phyloP scores from a whole-genome alignment of 805 yeast genomes.

The Hyphopichia homilentoma region DNA sequence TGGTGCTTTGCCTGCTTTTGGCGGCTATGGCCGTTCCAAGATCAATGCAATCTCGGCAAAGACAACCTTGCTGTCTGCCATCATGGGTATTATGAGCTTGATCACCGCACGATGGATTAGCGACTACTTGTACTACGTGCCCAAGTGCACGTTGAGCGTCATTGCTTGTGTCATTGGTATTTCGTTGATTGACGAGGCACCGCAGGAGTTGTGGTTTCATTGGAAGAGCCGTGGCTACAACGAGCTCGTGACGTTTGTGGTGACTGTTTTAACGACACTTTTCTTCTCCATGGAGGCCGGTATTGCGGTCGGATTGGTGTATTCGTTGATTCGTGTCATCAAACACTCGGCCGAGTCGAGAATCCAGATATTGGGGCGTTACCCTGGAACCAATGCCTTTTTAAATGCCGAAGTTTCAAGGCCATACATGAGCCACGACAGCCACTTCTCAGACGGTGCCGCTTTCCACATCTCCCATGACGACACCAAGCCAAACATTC shows the following conservation, averaged over 20 bases:
- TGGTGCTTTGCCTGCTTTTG: conserved; percentile 83
- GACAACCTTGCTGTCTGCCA: conserved; percentile 78
- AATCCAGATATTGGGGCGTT: conserved; percentile 43
- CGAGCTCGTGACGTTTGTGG: conserved; percentile 54
- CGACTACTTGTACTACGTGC: conserved; percentile 65
- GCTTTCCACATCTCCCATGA: background rate
- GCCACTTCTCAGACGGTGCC: background rate
- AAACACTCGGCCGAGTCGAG: conserved; percentile 39
- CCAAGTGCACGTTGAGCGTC: conserved; percentile 75
- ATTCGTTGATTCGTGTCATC: conserved; percentile 70
- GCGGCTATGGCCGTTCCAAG: conserved; percentile 93
- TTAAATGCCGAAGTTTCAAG: conserved; percentile 41
- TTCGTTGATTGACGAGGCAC: conserved; percentile 73
- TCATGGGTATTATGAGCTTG: conserved; percentile 75
- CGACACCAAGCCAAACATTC: background rate
- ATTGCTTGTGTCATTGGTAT: conserved; percentile 72
- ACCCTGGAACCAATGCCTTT: conserved; percentile 38
- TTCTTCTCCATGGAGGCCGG: conserved; percentile 81
- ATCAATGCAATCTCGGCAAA: conserved; percentile 82
- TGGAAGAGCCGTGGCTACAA: conserved; percentile 68
- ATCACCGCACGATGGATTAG: conserved; percentile 59
- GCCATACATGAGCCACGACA: background rate
- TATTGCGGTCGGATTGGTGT: conserved; percentile 78
- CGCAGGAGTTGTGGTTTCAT: conserved; percentile 72
- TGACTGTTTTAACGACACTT: conserved; percentile 36